Evolutionary conservation across 345 rosid species (phyloP), one percentile per base, ranked within the genome.

Genomic region (Laguncularia racemosa): DNA sequence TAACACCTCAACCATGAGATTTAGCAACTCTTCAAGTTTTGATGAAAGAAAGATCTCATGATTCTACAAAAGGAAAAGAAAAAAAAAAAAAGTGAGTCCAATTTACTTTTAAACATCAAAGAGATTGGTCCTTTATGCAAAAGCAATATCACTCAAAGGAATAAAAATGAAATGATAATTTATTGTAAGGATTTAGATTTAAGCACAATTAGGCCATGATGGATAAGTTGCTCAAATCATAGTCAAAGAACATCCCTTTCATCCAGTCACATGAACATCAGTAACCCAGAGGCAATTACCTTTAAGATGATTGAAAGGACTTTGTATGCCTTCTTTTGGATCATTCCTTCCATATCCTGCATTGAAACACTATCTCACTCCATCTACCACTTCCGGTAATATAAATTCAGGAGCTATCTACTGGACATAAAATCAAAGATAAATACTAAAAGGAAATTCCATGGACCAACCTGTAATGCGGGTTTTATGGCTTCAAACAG

Each of bases 301-400:
- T 72, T 84, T 52, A 93, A 79, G 63, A 93, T 81, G 43, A 69
- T 48, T 44, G 96, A 86, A 74, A 93, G 90, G 64, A 81, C 95
- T 76, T 84, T 93, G 76, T 89, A 93, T 44, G 95, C 97, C 77
- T 82, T 93, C 85, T 93, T 93, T 64, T 93, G 99, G 61, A 86
- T 72, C 51, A 75, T 58, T 44, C 97, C 88, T 56, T 82, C 88
- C 51, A 64, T 50, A 62, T 86, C 91, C 99, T 87, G 84, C 81
- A 73, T 51, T 70, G n/a, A 50, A 52, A 67, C 13, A 51, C 23
- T 51, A 20, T 16, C 26, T 51, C 23, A 49, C 12, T 18, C 20
- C 11, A 18, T 18, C 20, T 51, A 10, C 54, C 11, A 18, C 54
- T 47, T 47, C 16, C 50, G 14, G 6, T 12, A 16, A 14, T 16